Evolutionary conservation across 352 stramenopile species (phyloP), one percentile per base, ranked within the genome.

Genomic region (Pythium apleroticum): DNA sequence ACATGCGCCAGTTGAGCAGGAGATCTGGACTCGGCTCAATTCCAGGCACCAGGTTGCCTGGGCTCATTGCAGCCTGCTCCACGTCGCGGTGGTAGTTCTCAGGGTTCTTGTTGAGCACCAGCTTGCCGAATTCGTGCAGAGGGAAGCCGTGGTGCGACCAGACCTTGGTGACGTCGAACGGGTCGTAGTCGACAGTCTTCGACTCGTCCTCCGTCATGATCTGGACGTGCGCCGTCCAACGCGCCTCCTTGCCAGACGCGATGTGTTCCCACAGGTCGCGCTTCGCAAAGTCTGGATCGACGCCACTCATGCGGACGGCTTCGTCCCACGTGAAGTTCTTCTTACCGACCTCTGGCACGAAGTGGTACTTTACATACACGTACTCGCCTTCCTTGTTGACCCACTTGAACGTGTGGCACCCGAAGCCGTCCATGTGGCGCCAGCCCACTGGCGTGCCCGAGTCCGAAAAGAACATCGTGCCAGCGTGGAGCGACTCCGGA

Each of bases 51-150:
- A 98, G 80, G 67, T 98, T 86, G 30, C 84, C 83, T n/a, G 93
- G 93, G 8, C 84, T 87, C 74, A 98, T 97, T 9, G 92, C 91
- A 9, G 96, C 66, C 64, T 98, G 93, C 76, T 98, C 93, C 7
- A 98, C 86, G 73, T 98, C 89, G n/a, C 88, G 88, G 66, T 97
- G 97, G 76, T 98, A 98, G 73, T 98, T 97, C 35, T 79, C 74
- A 22, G 93, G 92, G 69, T 98, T 98, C 52, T 85, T 76, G 77
- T 98, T 97, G 6, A 98, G 77, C 30, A 97, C 90, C 22, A 98
- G 74, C 11, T 77, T 69, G 0, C 93, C 93, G 19, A 98, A 78
- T 69, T 97, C 83, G 43, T 81, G 73, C 10, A 97, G 84, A 11
- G 93, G 91, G 62, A 91, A 98, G 10, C 89, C 69, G 9, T 65